These are phyloP conservation scores for Monosporascus sp. DNA, from an alignment of 2,329 filamentous ascomycete genomes.

Conservation along the genomic window DNA sequence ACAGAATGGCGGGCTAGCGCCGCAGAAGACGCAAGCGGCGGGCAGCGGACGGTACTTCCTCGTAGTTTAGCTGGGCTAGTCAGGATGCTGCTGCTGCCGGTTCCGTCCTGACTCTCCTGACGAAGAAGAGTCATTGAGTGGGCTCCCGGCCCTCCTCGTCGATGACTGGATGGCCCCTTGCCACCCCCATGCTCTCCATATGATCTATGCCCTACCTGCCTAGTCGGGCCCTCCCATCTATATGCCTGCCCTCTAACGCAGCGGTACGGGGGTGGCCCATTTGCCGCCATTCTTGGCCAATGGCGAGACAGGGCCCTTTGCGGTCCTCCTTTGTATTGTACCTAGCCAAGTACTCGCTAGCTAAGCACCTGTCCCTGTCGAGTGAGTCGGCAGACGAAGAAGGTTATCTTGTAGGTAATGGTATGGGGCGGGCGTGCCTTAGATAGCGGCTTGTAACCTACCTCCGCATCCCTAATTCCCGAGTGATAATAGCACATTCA, in stretches of 20 bases:
- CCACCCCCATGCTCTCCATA: background rate
- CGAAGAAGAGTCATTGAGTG: background rate
- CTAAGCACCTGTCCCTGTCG: background rate
- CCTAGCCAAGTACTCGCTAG: background rate
- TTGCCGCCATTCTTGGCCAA: background rate
- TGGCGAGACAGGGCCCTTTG: background rate
- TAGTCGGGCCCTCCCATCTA: background rate
- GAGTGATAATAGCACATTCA: background rate
- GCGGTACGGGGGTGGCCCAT: background rate
- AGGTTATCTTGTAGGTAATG: conserved; percentile 1
- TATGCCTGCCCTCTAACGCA: background rate
- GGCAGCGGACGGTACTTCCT: conserved; percentile 19
- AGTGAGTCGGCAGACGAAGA: conserved; percentile 2
- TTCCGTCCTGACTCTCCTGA: too few species aligned
- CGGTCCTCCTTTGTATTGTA: background rate
- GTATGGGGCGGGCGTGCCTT: conserved; percentile 4
- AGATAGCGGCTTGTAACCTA: background rate
- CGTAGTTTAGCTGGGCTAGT: too few species aligned
- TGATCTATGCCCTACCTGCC: background rate
- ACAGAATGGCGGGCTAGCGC: background rate
- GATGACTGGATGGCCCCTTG: background rate
- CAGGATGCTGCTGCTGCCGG: too few species aligned
- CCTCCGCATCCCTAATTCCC: background rate
- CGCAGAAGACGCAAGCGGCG: conserved; percentile 7
- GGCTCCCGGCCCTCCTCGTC: background rate